A percentile compares a stretch with the other conserved stretches of the same genome.
Conservation (phyloP, 2,329 filamentous ascomycete species). For the Talaromyces marneffei region DNA sequence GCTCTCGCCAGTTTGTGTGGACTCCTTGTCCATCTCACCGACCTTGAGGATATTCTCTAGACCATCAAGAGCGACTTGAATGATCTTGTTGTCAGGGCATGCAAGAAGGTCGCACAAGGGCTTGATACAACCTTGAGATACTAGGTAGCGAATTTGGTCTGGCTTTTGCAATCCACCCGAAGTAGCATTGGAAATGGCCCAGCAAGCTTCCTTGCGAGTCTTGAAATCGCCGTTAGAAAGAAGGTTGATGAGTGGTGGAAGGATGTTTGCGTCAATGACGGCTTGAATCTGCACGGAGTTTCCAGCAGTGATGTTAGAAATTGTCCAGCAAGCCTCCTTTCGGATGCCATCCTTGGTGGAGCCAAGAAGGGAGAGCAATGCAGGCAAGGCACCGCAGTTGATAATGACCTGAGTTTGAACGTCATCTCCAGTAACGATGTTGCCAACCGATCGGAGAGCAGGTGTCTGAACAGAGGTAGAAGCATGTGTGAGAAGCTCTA, state of each 20-base stretch:
- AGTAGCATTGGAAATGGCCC: constrained; percentile 98
- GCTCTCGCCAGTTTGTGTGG: constrained; percentile 47
- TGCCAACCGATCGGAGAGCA: constrained; percentile 91
- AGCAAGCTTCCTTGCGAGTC: constrained; percentile 98
- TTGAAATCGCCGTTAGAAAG: constrained; percentile 96
- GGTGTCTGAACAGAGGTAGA: constrained; percentile 98
- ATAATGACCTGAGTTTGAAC: constrained; percentile 99
- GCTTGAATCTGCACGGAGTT: constrained; percentile 97
- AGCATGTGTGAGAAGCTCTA: constrained; percentile 95
- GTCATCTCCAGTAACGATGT: constrained; percentile 97
- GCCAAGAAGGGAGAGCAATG: constrained; percentile 86
- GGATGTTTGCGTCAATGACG: constrained; percentile 94
- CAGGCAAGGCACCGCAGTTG: constrained; percentile 90
- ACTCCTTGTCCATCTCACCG: constrained; percentile 95
- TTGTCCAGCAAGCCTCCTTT: constrained; percentile 99
- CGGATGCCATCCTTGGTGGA: constrained; percentile 98
- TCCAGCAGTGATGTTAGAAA: constrained; percentile 96
- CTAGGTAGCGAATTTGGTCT: constrained; percentile 94
- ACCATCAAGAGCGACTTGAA: constrained; percentile 94
- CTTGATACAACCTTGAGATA: constrained; percentile 91
- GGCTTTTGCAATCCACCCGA: constrained; percentile 97
- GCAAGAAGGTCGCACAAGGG: constrained; percentile 89
- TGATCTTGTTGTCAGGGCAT: constrained; percentile 99
- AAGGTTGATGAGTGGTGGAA: constrained; percentile 91
- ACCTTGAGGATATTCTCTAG: constrained; percentile 99